Evolutionary conservation across 148 eudicot species (phyloP).

Genomic region (Amaranthus cruentus): DNA sequence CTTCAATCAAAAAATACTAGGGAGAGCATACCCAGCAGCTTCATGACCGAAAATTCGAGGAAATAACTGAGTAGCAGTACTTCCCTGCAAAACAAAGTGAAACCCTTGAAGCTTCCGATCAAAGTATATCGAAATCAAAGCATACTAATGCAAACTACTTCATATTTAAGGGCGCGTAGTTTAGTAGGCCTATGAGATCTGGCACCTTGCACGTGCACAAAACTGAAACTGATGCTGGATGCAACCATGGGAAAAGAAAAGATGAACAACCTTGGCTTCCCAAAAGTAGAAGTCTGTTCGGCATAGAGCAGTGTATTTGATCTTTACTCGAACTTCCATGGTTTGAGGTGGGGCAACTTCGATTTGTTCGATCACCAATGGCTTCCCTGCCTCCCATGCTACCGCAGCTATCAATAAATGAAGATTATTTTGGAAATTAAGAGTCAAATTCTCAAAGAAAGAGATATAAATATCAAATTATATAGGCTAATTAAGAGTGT

Average conservation of each 20-base stretch:
- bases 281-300: slow-evolving; percentile 38
- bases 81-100: slow-evolving; percentile 19
- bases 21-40: slow-evolving; percentile 35
- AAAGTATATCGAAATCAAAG: background rate
- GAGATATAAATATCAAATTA: background rate
- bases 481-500: background rate
- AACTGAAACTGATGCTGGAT: background rate
- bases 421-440: background rate
- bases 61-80: slow-evolving; percentile 27
- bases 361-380: slow-evolving; percentile 37
- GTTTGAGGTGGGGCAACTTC: slow-evolving; percentile 43
- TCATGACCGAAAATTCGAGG: slow-evolving; percentile 50
- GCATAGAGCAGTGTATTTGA: slow-evolving; percentile 35
- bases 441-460: background rate
- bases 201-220: too few relatives aligned
- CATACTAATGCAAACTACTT: too few relatives aligned
- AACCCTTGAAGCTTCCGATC: background rate
- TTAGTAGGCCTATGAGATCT: too few relatives aligned
- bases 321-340: slow-evolving; percentile 42
- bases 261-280: slow-evolving; percentile 36
- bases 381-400: slow-evolving; percentile 46
- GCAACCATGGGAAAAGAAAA: background rate
- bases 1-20: background rate
- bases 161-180: too few relatives aligned
- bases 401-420: slow-evolving; percentile 27